These are phyloP conservation scores for Trichosporon sp. DNA, from an alignment of 1,284 basidiomycete genomes.

Conservation along the genomic window DNA sequence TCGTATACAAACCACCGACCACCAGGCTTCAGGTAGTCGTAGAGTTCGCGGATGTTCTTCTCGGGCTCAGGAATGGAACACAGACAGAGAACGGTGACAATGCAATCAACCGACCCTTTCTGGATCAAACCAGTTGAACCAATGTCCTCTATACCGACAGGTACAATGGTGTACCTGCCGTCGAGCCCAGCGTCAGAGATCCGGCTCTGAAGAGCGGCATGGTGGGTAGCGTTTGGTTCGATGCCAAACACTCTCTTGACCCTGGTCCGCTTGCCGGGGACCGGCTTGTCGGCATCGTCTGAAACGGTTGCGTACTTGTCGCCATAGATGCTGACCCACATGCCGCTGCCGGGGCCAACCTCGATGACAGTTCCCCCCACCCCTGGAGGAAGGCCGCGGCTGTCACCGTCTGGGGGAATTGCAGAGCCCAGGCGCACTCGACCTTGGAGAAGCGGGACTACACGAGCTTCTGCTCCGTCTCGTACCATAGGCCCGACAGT, in stretches of 20 bases:
- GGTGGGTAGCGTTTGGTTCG: constrained; percentile 19
- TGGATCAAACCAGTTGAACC: constrained; percentile 3
- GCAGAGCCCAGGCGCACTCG: constrained; percentile 13
- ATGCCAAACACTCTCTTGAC: constrained; percentile 16
- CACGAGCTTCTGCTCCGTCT: constrained; percentile 9
- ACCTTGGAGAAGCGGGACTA: constrained; percentile 20
- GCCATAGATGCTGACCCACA: constrained; percentile 21
- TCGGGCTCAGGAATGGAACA: constrained; percentile 20
- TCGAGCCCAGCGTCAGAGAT: constrained; percentile 13
- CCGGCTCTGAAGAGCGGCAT: constrained; percentile 8
- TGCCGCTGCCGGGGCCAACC: constrained; percentile 20
- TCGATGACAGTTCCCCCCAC: constrained; percentile 21
- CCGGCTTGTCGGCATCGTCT: not conserved
- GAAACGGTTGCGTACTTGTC: constrained; percentile 14
- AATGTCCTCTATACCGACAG: constrained; percentile 20
- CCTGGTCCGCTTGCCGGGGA: not conserved
- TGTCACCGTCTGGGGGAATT: not conserved
- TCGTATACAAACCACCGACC: constrained; percentile 22
- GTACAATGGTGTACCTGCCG: constrained; percentile 17
- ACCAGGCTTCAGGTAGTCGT: constrained; percentile 21
- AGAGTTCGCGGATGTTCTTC: constrained; percentile 19
- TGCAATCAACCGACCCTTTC: constrained; percentile 18
- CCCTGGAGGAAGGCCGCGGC: not conserved
- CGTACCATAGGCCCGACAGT: constrained; percentile 16
- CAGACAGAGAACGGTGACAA: constrained; percentile 19